Base-by-base conservation (phyloP, 2,329 filamentous ascomycete species). In the Microthyrium microscopicum region DNA sequence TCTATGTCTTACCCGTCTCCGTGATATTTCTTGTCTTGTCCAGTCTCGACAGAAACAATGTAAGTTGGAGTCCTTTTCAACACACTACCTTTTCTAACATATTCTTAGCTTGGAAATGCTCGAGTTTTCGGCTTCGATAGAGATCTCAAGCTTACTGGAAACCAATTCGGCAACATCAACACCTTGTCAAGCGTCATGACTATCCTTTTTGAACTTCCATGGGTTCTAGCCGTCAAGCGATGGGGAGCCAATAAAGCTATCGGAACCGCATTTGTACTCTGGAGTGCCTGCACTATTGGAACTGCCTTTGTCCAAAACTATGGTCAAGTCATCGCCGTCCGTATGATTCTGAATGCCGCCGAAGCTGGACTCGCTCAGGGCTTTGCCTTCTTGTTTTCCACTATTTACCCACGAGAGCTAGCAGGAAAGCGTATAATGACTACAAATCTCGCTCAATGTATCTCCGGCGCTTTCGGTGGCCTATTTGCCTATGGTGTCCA, bases 301-400 rank as follows among this genome's bases (percentile, higher is more conserved):
- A 50, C 47, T 11, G 48, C 41, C 4, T 52, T 51, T 35, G 43
- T 51, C 22, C 39, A 50, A 5, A 52, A 38, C 28, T 50, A 47
- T 28, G 33, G 27, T 4, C 48, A 51, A 38, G 42, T 43, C 3
- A 44, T 50, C 17, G 45, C 42, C 8, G 26, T 42, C n/a, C 47
- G 49, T 13, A 37, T 53, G 30, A 30, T 53, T 2, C 39, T 52
- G 4, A 43, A 43, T 18, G 33, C 41, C 2, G 41, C 40, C 19
- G 48, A 53, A 34, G 48, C 47, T 12, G 48, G 49, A 2, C 26
- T 53, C 11, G 41, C 44, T 6, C 49, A 43, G 2, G 40, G 39
- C 9, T 40, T 52, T 9, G 41, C 43, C 5, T 50, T 44, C 22
- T 32, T 49, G 17, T 45, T 52, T 24, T 44, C 43, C 5, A 51